These are phyloP conservation scores for Penstemon eatonii DNA, from an alignment of 257 asterid genomes.

Conservation along the genomic window DNA sequence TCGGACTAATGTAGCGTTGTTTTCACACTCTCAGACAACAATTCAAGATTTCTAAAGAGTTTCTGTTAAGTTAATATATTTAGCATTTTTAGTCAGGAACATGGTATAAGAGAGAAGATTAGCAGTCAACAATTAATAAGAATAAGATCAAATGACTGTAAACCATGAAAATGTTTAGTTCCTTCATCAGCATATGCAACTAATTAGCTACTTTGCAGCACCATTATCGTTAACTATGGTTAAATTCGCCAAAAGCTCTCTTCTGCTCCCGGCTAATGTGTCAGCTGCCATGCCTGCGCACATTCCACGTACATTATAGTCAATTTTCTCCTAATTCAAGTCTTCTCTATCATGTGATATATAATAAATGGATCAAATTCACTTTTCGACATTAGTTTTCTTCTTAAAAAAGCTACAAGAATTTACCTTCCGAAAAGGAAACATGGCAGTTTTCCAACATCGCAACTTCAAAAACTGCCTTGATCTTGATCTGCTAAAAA, in stretches of 20 bases:
- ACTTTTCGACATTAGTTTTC: neutral
- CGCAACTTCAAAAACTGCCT: slow-evolving; percentile 39
- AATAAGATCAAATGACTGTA: neutral
- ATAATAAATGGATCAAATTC: neutral
- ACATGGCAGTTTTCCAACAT: slow-evolving; percentile 55
- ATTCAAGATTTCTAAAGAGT: too few species aligned
- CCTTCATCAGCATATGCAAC: neutral
- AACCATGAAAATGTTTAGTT: neutral
- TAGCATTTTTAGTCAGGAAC: neutral
- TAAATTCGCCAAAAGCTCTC: slow-evolving; percentile 33
- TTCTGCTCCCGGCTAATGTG: slow-evolving; percentile 33
- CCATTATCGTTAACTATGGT: slow-evolving; percentile 34
- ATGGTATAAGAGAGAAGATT: slow-evolving; percentile 7
- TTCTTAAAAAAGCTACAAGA: neutral
- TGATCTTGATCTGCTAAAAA: slow-evolving; percentile 26
- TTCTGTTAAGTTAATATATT: too few species aligned
- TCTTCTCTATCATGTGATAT: neutral
- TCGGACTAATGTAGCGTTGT: too few species aligned
- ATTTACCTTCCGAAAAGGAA: slow-evolving; percentile 57
- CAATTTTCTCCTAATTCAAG: neutral
- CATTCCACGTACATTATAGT: neutral
- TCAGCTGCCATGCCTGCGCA: slow-evolving; percentile 55
- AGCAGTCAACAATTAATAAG: neutral
- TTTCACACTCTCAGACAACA: too few species aligned
- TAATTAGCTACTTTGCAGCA: slow-evolving; percentile 31